Percentiles rank a stretch among this genome's conserved stretches.
Evolutionary conservation across 2,329 filamentous ascomycete genomes (phyloP).

Genomic region (Aspergillus unguis): DNA sequence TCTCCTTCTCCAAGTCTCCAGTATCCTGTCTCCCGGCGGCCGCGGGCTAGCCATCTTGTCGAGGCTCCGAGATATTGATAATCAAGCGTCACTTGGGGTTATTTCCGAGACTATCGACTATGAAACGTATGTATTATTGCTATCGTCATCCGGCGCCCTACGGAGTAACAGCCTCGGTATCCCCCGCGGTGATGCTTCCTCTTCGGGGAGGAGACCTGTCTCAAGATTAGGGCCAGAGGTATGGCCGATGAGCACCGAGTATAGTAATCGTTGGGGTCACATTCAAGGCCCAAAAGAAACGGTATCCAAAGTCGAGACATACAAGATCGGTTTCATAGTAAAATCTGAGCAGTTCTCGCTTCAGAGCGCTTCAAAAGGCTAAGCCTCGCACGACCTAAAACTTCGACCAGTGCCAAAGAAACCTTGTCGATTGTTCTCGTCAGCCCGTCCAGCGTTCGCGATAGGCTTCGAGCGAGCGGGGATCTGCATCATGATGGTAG

Average conservation of each 20-base stretch:
- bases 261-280: no score
- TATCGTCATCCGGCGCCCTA: not conserved
- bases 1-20: not conserved
- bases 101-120: conserved; percentile 1
- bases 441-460: not conserved
- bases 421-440: not conserved
- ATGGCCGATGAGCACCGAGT: no score
- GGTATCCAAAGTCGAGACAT: not conserved
- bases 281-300: not conserved
- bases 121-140: not conserved
- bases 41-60: not conserved
- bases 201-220: not conserved
- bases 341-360: conserved; percentile 1
- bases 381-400: conserved; percentile 7
- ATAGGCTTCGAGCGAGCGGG: not conserved
- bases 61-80: not conserved
- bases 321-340: conserved; percentile 2
- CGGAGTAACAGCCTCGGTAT: not conserved
- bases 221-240: not conserved
- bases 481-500: not conserved
- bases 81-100: not conserved
- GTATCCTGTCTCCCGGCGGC: not conserved
- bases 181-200: conserved; percentile 1
- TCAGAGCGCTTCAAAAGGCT: conserved; percentile 2
- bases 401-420: not conserved